Conservation (phyloP, 2,329 filamentous ascomycete genomes). For the Colletotrichum cereale region DNA sequence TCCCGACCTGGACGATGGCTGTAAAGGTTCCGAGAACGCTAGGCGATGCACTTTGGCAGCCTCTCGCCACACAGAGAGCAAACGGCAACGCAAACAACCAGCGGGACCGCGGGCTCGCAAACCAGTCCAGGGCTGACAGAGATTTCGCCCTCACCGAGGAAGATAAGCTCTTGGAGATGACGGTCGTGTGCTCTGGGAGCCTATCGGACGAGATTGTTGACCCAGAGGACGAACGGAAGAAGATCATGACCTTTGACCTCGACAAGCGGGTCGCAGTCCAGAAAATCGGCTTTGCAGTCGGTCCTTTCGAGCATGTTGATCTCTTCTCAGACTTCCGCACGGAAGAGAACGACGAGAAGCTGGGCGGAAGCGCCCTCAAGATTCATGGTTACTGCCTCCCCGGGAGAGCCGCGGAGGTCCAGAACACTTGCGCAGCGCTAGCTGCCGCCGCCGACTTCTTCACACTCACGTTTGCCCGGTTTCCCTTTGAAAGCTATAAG, state of each 20-base stretch:
- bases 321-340: conserved; percentile 87
- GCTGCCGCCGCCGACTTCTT: conserved; percentile 92
- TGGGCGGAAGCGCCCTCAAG: conserved; percentile 88
- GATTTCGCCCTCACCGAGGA: conserved; percentile 72
- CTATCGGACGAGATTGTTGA: conserved; percentile 86
- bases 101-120: conserved; percentile 51
- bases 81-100: conserved; percentile 48
- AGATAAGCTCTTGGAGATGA: conserved; percentile 89
- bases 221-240: conserved; percentile 81
- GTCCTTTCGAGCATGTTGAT: conserved; percentile 94
- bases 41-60: conserved; percentile 77
- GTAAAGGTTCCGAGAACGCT: conserved; percentile 89
- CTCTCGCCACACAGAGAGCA: conserved; percentile 53
- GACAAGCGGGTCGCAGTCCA: conserved; percentile 82
- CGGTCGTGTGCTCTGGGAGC: conserved; percentile 91
- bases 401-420: conserved; percentile 82
- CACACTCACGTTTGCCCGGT: conserved; percentile 87
- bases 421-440: conserved; percentile 87
- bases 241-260: conserved; percentile 87
- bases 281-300: conserved; percentile 93
- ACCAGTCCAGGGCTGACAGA: conserved; percentile 55
- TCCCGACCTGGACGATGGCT: conserved; percentile 89
- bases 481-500: conserved; percentile 93
- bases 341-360: conserved; percentile 90
- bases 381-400: conserved; percentile 94